Conservation (phyloP, 306 rosid species). For the Senna siamea region DNA sequence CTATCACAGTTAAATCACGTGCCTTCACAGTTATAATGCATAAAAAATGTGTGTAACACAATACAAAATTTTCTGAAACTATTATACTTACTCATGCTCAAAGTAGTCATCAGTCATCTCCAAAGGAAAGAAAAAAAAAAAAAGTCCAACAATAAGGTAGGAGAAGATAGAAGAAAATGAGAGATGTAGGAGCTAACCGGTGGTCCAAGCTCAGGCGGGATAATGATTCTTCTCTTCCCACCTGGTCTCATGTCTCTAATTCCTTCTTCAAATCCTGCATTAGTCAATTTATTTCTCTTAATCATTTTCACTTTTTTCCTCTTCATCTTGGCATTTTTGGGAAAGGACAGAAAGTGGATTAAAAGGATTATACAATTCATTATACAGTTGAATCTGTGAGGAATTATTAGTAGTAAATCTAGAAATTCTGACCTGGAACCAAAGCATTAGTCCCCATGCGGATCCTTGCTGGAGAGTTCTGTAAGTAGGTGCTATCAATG, state of each 20-base stretch:
- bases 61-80: conserved; percentile 10
- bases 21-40: not conserved
- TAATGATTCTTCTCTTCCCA: conserved; percentile 91
- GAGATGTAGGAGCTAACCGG: conserved; percentile 67
- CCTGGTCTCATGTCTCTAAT: conserved; percentile 91
- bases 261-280: conserved; percentile 97
- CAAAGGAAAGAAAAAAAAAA: conserved; percentile 9
- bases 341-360: conserved; percentile 7
- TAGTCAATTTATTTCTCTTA: conserved; percentile 20
- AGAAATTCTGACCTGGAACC: conserved; percentile 76
- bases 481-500: conserved; percentile 90
- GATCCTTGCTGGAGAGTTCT: conserved; percentile 91
- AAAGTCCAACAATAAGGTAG: not conserved
- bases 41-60: not conserved
- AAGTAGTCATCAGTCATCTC: conserved; percentile 20
- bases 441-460: conserved; percentile 91
- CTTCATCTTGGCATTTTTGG: not conserved
- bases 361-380: conserved; percentile 6
- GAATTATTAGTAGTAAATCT: conserved; percentile 18
- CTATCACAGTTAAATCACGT: not conserved
- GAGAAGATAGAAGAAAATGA: conserved; percentile 23
- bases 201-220: conserved; percentile 98
- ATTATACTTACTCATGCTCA: not conserved
- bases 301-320: conserved; percentile 13
- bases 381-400: conserved; percentile 23